Conservation (phyloP, 805 yeast genomes). For the Candida mattraensis region DNA sequence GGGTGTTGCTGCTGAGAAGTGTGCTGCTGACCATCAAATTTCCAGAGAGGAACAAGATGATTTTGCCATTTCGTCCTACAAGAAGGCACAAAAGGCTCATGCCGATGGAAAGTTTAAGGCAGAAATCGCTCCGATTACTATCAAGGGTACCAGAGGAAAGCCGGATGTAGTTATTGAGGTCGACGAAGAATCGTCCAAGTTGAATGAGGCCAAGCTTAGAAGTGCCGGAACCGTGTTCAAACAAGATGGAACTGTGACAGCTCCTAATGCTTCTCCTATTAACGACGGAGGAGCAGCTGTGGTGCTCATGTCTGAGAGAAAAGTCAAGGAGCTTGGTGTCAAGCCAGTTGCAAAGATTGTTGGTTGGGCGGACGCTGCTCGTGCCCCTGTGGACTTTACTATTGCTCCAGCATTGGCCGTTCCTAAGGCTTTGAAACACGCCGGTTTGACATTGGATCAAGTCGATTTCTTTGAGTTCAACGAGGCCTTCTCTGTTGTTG, state of each 20-base stretch:
- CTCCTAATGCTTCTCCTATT: conserved; percentile 93
- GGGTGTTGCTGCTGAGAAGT: conserved; percentile 98
- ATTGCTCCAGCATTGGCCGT: conserved; percentile 94
- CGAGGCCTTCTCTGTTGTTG: conserved; percentile 97
- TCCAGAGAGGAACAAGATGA: conserved; percentile 88
- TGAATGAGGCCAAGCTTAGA: conserved; percentile 74
- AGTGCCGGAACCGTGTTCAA: conserved; percentile 93
- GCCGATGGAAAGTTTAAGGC: conserved; percentile 73
- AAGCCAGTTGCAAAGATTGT: conserved; percentile 85
- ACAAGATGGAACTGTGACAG: conserved; percentile 95
- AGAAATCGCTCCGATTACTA: conserved; percentile 85
- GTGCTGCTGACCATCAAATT: conserved; percentile 78
- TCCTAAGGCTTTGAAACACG: conserved; percentile 93
- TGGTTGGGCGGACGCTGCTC: conserved; percentile 99
- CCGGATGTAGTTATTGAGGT: conserved; percentile 68
- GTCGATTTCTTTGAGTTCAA: conserved; percentile 93
- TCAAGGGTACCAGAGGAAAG: conserved; percentile 90
- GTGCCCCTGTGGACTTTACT: conserved; percentile 91
- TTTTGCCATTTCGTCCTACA: conserved; percentile 81
- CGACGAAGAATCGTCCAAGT: conserved; percentile 83
- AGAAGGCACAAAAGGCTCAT: conserved; percentile 81
- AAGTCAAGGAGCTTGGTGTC: conserved; percentile 80
- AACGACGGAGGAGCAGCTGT: conserved; percentile 99
- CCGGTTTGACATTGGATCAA: conserved; percentile 60
- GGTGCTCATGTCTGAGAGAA: conserved; percentile 78